Evolutionary conservation across 768 basidiomycete species (phyloP).

Genomic region (Trametes cubensis): DNA sequence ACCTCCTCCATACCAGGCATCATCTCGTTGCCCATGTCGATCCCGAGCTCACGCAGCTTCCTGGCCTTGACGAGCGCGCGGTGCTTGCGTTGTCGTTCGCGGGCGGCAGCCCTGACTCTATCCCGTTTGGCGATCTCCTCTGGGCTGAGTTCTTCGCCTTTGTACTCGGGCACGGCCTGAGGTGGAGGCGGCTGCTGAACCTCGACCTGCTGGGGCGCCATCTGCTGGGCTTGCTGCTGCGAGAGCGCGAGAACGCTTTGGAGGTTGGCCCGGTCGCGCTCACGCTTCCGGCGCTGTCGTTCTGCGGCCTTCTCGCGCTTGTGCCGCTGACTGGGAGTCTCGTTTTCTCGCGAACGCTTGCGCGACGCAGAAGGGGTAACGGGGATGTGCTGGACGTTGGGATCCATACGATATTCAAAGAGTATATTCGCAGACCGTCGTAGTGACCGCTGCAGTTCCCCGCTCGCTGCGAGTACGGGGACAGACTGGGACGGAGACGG

Average conservation of each 20-base stretch:
- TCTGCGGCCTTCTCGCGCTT: conserved; percentile 89
- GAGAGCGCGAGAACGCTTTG: conserved; percentile 31
- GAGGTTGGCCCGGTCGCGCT: conserved; percentile 54
- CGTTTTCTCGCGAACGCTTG: conserved; percentile 71
- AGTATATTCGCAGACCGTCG: conserved; percentile 22
- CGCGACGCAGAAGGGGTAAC: conserved; percentile 36
- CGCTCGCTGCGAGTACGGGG: conserved; percentile 1
- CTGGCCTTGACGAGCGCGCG: conserved; percentile 75
- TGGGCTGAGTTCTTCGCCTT: conserved; percentile 38
- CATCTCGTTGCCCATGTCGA: conserved; percentile 80
- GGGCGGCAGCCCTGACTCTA: conserved; percentile 71
- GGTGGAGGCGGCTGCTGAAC: conserved; percentile 23
- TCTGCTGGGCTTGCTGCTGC: conserved; percentile 32
- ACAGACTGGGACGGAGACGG: too few species aligned
- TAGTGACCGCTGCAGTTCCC: conserved; percentile 22
- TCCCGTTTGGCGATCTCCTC: conserved; percentile 73
- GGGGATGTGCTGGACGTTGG: conserved; percentile 25
- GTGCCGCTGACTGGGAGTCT: conserved; percentile 69
- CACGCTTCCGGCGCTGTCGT: conserved; percentile 80
- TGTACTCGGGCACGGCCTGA: conserved; percentile 22
- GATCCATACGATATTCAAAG: conserved; percentile 29
- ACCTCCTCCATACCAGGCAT: conserved; percentile 65
- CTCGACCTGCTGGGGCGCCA: conserved; percentile 24
- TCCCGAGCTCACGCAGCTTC: conserved; percentile 80
- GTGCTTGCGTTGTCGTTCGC: conserved; percentile 84